Evolutionary conservation across 768 basidiomycete genomes (phyloP), one percentile per base, ranked within the genome.

Genomic region (Hysterangium stoloniferum): DNA sequence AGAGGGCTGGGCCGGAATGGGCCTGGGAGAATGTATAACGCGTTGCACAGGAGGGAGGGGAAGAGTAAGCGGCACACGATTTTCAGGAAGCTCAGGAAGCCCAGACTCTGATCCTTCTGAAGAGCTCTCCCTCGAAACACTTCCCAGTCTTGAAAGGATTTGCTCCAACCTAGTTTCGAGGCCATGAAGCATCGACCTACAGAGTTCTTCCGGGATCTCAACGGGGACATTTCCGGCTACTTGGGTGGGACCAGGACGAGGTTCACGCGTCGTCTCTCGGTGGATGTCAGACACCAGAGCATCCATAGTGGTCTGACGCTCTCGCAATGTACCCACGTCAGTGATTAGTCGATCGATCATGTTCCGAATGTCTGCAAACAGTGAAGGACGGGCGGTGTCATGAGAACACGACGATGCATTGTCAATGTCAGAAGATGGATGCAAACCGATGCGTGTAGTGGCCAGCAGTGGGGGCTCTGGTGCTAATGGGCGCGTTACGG

Each of bases 261-360:
- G 12, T 60, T 40, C 12, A 53, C 54, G 17, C 33, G 52, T 40
- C 53, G 40, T 29, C 45, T 54, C 25, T 44, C 60, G 22, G 17
- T 77, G 74, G 47, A 92, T 67, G 22, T 81, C 76, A 50, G 84
- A 78, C 31, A 93, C 64, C 53, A 79, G 66, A 27, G 75, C 71
- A 45, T 80, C 79, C 6, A 83, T 76, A 0, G 74, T 67, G 0
- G 63, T 58, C 63, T 94, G 88, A 4, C 75, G 78, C 42, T 84
- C 73, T 64, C 77, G 71, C 19, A 95, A 62, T 7, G 73, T 76
- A 8, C 70, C 68, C 6, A 82, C 70, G 56, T 82, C 78, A 6
- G 78, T 75, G 37, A 79, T 71, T 37, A 93, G 70, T 11, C 69
- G 72, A 13, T 75, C 68, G 38, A 92, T 58, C 25, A 82, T 69